Conservation (phyloP, 2,329 filamentous ascomycete species). For the Aspergillus spinulosporus region DNA sequence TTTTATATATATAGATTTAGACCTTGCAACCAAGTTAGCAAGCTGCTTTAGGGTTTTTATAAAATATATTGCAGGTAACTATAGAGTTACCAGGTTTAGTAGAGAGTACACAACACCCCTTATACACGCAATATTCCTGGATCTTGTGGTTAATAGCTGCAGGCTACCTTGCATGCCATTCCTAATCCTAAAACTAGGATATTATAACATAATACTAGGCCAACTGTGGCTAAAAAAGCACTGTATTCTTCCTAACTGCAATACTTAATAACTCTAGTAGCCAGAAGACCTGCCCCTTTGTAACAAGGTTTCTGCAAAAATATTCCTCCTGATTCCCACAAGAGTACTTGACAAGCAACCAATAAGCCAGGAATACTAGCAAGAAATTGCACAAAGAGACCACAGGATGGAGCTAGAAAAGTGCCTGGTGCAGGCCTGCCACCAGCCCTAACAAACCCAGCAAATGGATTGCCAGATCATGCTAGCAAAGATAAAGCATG, state of each 20-base stretch:
- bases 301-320: neutral
- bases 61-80: neutral
- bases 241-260: neutral
- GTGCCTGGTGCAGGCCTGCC: neutral
- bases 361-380: neutral
- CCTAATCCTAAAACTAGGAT: neutral
- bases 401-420: neutral
- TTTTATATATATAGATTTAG: too few relatives aligned
- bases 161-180: neutral
- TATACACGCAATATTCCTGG: neutral
- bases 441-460: neutral
- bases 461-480: neutral
- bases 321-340: neutral
- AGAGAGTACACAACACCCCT: neutral
- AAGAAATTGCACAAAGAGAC: neutral
- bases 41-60: neutral
- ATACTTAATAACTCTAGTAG: neutral
- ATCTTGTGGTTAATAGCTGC: neutral
- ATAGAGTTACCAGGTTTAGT: neutral
- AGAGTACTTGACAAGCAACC: neutral
- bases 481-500: neutral
- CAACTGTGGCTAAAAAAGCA: neutral
- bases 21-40: neutral
- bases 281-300: neutral
- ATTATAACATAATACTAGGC: neutral